phyloP scores from a whole-genome alignment of 2,329 filamentous ascomycete species.

The Neophaeococcomyces aloes region DNA sequence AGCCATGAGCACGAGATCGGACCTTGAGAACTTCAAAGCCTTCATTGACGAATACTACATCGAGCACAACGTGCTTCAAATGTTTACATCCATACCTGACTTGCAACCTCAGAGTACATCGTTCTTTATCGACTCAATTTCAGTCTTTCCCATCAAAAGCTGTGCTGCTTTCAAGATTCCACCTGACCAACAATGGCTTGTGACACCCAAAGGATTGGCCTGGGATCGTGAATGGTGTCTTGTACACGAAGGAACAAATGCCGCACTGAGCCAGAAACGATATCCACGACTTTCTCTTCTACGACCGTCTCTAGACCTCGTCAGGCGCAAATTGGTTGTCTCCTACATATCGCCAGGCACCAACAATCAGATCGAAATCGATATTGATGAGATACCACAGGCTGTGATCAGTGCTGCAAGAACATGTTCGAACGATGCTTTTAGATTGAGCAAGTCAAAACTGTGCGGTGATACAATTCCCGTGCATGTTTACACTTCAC shows the following conservation, averaged over 20 bases:
- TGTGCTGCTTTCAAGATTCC: constrained; percentile 72
- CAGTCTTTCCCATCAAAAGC: constrained; percentile 88
- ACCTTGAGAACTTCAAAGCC: constrained; percentile 60
- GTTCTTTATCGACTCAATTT: constrained; percentile 53
- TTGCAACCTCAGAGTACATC: constrained; percentile 10
- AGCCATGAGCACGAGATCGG: constrained; percentile 71
- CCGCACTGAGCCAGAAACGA: constrained; percentile 77
- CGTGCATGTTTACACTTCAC: constrained; percentile 58
- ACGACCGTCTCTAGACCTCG: constrained; percentile 62
- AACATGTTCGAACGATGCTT: constrained; percentile 22
- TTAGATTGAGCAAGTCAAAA: constrained; percentile 43
- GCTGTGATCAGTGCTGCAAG: constrained; percentile 30
- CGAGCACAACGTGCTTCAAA: constrained; percentile 18
- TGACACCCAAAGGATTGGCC: constrained; percentile 69
- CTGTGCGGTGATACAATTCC: constrained; percentile 76
- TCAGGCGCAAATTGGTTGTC: constrained; percentile 54
- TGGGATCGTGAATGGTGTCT: constrained; percentile 98
- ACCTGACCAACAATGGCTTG: constrained; percentile 55
- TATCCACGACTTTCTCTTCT: constrained; percentile 82
- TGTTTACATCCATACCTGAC: constrained; percentile 2
- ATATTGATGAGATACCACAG: constrained; percentile 43
- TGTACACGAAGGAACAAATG: constrained; percentile 73
- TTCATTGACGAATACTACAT: constrained; percentile 65
- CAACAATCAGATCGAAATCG: constrained; percentile 34
- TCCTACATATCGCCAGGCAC: constrained; percentile 28